A percentile compares a stretch with the other conserved stretches of the same genome.
Evolutionary conservation across 768 basidiomycete species (phyloP).

Genomic region (Suillus subaureus): DNA sequence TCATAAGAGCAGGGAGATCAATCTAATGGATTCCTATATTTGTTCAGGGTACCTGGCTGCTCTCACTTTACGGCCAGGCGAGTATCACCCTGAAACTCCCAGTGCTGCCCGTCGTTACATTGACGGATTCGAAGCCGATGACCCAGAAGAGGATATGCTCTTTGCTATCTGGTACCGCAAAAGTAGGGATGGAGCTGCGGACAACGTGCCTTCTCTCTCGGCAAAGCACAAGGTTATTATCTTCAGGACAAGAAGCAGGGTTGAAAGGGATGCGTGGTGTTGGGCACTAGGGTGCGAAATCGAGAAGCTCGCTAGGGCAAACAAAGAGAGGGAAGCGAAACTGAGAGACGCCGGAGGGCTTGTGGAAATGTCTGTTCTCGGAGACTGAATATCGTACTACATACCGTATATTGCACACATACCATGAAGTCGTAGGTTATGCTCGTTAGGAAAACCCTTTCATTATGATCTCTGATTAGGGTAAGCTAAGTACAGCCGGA

Average conservation of each 20-base stretch:
- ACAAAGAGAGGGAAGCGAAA: conserved; percentile 63
- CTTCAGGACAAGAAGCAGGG: conserved; percentile 74
- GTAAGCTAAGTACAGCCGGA: neutral
- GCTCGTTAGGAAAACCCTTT: neutral
- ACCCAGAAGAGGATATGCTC: conserved; percentile 84
- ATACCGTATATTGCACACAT: neutral
- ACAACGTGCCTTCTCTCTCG: conserved; percentile 50
- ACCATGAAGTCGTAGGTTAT: neutral
- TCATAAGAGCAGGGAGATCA: conserved; percentile 54
- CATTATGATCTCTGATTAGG: neutral
- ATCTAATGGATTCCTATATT: conserved; percentile 75
- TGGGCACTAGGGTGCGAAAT: conserved; percentile 93
- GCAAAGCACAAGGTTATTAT: conserved; percentile 63
- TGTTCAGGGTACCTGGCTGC: conserved; percentile 86
- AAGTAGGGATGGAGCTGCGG: conserved; percentile 26
- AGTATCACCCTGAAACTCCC: conserved; percentile 56
- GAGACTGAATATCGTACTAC: neutral
- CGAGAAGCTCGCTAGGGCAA: conserved; percentile 70
- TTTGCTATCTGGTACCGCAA: conserved; percentile 79
- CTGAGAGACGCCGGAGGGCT: conserved; percentile 68
- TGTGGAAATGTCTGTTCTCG: conserved; percentile 27
- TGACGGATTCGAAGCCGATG: conserved; percentile 88
- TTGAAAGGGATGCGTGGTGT: conserved; percentile 94
- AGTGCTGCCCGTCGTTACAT: conserved; percentile 74
- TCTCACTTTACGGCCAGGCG: conserved; percentile 60